Evolutionary conservation across 257 asterid species (phyloP).

Genomic region (Fraxinus excelsior): DNA sequence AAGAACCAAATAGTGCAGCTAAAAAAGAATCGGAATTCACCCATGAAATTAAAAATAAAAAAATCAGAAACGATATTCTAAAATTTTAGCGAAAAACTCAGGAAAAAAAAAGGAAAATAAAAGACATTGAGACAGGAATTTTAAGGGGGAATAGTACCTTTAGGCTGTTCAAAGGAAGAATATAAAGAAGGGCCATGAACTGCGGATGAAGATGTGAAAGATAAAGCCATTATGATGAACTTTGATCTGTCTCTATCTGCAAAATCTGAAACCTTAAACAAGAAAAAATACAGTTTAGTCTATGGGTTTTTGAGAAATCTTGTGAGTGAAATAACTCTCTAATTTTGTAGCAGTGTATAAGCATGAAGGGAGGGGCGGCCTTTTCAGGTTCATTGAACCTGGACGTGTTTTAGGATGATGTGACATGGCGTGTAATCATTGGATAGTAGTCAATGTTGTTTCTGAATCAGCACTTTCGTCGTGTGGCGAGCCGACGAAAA

Average conservation of each 20-base stretch:
- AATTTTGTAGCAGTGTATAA: conserved; percentile 14
- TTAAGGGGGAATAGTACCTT: conserved; percentile 39
- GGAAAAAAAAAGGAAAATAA: too few relatives aligned
- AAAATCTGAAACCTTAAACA: neutral
- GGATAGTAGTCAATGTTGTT: conserved; percentile 6
- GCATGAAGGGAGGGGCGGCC: conserved; percentile 25
- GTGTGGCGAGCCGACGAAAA: conserved; percentile 33
- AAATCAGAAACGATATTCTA: too few relatives aligned
- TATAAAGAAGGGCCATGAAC: conserved; percentile 46
- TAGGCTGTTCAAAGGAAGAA: conserved; percentile 42
- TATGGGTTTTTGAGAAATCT: conserved; percentile 21
- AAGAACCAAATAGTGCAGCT: conserved; percentile 48
- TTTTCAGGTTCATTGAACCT: conserved; percentile 66
- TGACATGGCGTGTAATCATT: conserved; percentile 33
- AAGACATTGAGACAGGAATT: neutral
- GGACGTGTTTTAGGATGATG: conserved; percentile 49
- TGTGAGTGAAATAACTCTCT: neutral
- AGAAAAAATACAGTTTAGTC: neutral
- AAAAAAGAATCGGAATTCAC: neutral
- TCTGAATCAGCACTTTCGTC: conserved; percentile 55
- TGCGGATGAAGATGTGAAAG: conserved; percentile 60
- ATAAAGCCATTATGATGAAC: conserved; percentile 51
- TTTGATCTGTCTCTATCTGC: neutral
- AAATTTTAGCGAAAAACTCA: too few relatives aligned
- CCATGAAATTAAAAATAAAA: neutral